These are phyloP conservation scores for Tillandsia fasciculata DNA, from an alignment of 176 grass and related monocot genomes.

Conservation along the genomic window DNA sequence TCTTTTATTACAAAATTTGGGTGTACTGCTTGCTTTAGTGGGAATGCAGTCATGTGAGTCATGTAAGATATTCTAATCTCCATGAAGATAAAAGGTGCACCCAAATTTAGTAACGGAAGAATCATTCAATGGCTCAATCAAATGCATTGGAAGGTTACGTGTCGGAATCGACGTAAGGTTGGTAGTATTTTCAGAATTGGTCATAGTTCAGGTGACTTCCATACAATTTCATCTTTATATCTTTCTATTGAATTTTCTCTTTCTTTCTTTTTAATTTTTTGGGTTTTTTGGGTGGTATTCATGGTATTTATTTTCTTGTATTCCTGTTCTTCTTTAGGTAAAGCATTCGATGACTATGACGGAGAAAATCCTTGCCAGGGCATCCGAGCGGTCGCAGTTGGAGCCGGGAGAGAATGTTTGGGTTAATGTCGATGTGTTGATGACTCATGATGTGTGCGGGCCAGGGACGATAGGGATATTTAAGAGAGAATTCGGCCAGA, in stretches of 20 bases:
- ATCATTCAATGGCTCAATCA: no score
- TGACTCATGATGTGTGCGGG: conserved; percentile 89
- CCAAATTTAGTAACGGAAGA: no score
- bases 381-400: conserved; percentile 54
- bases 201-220: no score
- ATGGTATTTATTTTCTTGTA: no score
- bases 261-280: no score
- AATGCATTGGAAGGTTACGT: no score
- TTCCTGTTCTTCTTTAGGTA: conserved; percentile 27
- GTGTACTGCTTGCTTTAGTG: no score
- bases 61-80: background rate
- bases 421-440: conserved; percentile 90
- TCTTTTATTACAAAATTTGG: no score
- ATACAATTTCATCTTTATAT: background rate
- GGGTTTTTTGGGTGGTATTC: no score
- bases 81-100: background rate
- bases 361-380: conserved; percentile 88
- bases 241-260: background rate
- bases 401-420: conserved; percentile 94
- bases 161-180: no score
- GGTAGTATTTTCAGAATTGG: no score
- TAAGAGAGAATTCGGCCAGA: conserved; percentile 77
- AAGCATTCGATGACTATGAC: conserved; percentile 87
- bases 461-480: conserved; percentile 84
- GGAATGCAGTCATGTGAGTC: no score